A percentile compares a stretch with the other conserved stretches of the same genome.
These are phyloP conservation scores for Pugionium dolabratum DNA, from an alignment of 345 rosid species.

Conservation along the genomic window DNA sequence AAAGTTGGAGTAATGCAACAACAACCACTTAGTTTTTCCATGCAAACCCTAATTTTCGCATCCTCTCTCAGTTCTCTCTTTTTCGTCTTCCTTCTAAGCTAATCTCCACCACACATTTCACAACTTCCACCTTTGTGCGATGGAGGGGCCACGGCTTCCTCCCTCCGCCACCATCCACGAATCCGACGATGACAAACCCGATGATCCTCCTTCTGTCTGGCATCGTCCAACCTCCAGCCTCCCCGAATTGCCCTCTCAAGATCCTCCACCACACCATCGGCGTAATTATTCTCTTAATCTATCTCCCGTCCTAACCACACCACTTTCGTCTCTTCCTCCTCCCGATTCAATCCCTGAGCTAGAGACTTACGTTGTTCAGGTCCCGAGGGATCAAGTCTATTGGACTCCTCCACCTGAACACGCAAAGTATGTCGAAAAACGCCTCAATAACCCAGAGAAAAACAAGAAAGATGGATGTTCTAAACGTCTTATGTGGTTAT, in stretches of 20 bases:
- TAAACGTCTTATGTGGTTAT: constrained; percentile 31
- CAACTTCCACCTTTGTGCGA: constrained; percentile 49
- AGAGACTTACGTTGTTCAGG: constrained; percentile 56
- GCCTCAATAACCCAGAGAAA: constrained; percentile 33
- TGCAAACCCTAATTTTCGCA: constrained; percentile 48
- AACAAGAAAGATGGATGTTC: constrained; percentile 14
- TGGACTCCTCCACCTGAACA: constrained; percentile 62
- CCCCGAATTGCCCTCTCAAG: constrained; percentile 31
- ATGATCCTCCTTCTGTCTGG: constrained; percentile 29
- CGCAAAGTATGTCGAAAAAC: constrained; percentile 49
- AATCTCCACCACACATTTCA: constrained; percentile 35
- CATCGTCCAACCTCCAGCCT: constrained; percentile 42
- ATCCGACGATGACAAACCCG: constrained; percentile 24
- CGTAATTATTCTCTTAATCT: constrained; percentile 39
- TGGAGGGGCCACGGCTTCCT: constrained; percentile 63
- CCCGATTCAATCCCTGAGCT: constrained; percentile 24
- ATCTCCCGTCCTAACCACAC: constrained; percentile 8
- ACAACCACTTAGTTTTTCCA: constrained; percentile 40
- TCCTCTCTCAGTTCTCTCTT: constrained; percentile 27
- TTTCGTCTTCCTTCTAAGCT: constrained; percentile 32
- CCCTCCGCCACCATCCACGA: constrained; percentile 34
- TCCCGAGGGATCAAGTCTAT: constrained; percentile 71
- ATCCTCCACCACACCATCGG: constrained; percentile 32
- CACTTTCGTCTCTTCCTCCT: constrained; percentile 28
- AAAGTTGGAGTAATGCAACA: constrained; percentile 34